phyloP scores from a whole-genome alignment of 805 yeast genomes.

The Candida vartiovaarae region DNA sequence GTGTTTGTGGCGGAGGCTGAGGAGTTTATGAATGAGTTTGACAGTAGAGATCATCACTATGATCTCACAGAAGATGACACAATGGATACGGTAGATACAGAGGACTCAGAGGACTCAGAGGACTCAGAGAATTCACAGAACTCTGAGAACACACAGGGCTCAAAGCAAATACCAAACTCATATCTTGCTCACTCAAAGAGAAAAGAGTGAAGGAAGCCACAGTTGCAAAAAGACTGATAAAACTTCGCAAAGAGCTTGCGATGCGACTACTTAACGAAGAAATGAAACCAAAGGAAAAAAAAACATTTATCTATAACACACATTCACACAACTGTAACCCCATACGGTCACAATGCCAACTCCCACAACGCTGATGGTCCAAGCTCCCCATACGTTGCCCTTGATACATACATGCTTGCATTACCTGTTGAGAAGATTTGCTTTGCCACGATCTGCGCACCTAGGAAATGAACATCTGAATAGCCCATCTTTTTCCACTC shows the following conservation, averaged over 20 bases:
- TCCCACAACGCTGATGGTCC: conserved; percentile 89
- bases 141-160: too few species aligned
- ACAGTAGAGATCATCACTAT: too few species aligned
- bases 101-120: too few species aligned
- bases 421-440: conserved; percentile 66
- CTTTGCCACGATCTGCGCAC: conserved; percentile 82
- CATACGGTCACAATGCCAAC: conserved; percentile 23
- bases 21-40: conserved; percentile 62
- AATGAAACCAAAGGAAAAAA: neutral
- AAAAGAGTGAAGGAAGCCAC: too few species aligned
- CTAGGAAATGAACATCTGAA: conserved; percentile 73
- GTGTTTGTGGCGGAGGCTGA: conserved; percentile 53
- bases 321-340: neutral
- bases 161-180: too few species aligned
- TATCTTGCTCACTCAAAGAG: too few species aligned
- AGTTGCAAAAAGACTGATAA: too few species aligned
- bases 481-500: conserved; percentile 85
- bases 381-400: conserved; percentile 62
- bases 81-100: too few species aligned
- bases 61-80: too few species aligned
- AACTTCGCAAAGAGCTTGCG: neutral
- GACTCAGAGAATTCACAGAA: too few species aligned
- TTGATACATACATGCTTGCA: conserved; percentile 56
- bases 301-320: neutral
- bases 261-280: neutral